Evolutionary conservation across 371 early-diverging fungal genomes (phyloP).

Genomic region (Homolaphlyctis polyrhiza): DNA sequence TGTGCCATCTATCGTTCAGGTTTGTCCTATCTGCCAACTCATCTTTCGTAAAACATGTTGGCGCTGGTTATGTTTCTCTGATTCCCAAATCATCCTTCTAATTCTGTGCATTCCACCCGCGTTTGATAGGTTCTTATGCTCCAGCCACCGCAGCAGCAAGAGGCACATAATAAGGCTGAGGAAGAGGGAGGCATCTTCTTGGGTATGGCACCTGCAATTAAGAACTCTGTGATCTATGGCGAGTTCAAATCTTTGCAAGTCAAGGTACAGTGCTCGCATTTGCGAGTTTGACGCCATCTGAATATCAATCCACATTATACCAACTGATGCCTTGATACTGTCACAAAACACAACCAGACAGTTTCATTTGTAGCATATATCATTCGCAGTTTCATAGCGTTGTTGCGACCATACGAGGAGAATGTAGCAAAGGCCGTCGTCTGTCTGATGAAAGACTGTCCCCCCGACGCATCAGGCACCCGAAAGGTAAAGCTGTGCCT

Average conservation of each 20-base stretch:
- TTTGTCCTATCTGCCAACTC: constrained; percentile 23
- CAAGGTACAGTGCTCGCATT: constrained; percentile 50
- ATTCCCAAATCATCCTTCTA: background rate
- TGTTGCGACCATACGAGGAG: constrained; percentile 68
- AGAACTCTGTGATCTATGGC: constrained; percentile 63
- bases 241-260: constrained; percentile 88
- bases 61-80: background rate
- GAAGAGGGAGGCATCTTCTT: constrained; percentile 66
- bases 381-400: constrained; percentile 62
- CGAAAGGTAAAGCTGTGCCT: constrained; percentile 60
- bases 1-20: constrained; percentile 83
- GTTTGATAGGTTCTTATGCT: constrained; percentile 66
- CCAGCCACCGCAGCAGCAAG: constrained; percentile 72
- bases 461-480: constrained; percentile 87
- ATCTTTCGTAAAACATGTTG: background rate
- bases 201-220: constrained; percentile 75
- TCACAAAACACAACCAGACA: constrained; percentile 52
- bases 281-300: background rate
- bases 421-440: constrained; percentile 86
- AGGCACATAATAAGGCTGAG: constrained; percentile 64
- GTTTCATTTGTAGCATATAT: constrained; percentile 96
- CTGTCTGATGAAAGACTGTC: constrained; percentile 83
- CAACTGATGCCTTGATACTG: background rate
- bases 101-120: background rate
- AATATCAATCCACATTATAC: too few relatives aligned